Evolutionary conservation across 257 asterid species (phyloP), one percentile per base, ranked within the genome.

Genomic region (Asclepias syriaca): DNA sequence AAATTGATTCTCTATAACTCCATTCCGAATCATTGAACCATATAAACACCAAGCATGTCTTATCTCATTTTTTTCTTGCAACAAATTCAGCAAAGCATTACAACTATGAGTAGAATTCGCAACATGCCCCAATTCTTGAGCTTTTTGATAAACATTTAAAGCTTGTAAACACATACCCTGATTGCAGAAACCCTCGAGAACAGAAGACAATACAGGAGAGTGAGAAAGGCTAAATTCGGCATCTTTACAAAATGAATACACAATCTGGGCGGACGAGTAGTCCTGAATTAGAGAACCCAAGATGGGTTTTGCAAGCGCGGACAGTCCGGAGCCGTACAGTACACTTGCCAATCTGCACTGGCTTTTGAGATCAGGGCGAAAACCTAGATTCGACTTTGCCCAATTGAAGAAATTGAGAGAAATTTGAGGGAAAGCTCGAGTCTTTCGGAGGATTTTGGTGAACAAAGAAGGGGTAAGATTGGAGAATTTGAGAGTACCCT

Each of bases 401-500:
- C 90, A 89, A 19, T 81, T 78, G 84, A 83, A 90, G 90, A 93
- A 93, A 55, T 58, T 56, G 59, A 86, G 79, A 63, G 92, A 89
- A 78, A 85, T 77, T 66, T 78, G 71, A 19, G 96, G 94, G 54
- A 79, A 82, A 50, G 75, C 48, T 70, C 78, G 87, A 77, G 85
- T 87, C 73, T 66, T 79, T 70, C 71, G 74, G 58, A 93, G 78
- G 82, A 93, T 82, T 78, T 81, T 90, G 72, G 77, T 85, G 78
- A 90, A 93, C 53, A 86, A 81, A 61, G 65, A 72, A 0, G 97
- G 86, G 54, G 87, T 76, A 15, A 90, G 50, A 63, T 81, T 80
- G 77, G 72, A 58, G 65, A 56, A 16, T 40, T 73, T 51, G 69
- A 68, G 74, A 50, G 27, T 63, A 27, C 84, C 78, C 40, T 80